Evolutionary conservation across 305 asterid species (phyloP).

Genomic region (Fraxinus platypoda): DNA sequence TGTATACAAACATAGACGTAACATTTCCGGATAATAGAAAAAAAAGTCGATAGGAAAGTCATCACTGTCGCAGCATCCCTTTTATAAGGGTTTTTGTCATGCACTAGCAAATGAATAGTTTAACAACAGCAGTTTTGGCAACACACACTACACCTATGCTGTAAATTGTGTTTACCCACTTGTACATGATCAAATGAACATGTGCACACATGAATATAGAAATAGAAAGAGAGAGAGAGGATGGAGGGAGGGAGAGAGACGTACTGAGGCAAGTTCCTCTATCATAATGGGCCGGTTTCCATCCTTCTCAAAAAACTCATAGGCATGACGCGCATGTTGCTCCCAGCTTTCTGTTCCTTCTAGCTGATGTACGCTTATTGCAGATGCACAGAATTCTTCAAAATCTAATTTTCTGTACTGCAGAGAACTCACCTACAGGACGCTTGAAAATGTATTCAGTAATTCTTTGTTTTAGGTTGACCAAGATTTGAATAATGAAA

Average conservation of each 20-base stretch:
- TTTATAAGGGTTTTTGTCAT: background rate
- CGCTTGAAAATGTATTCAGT: conserved; percentile 6
- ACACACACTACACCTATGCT: background rate
- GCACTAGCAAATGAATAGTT: background rate
- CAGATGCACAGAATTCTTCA: conserved; percentile 88
- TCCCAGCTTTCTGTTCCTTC: conserved; percentile 94
- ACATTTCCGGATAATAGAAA: background rate
- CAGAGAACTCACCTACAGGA: conserved; percentile 65
- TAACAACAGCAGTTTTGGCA: background rate
- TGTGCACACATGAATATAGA: background rate
- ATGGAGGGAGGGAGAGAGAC: conserved; percentile 25
- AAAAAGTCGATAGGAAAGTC: background rate
- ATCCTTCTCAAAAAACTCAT: conserved; percentile 87
- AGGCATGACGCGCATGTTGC: conserved; percentile 85
- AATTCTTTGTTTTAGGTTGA: background rate
- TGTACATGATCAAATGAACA: background rate
- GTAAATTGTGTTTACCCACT: background rate
- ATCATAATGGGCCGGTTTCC: conserved; percentile 95
- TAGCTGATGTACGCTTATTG: conserved; percentile 84
- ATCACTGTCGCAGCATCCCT: background rate
- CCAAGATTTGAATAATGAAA: background rate
- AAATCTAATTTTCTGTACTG: conserved; percentile 82
- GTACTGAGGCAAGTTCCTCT: conserved; percentile 94
- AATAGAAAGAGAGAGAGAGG: background rate
- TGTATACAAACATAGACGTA: background rate